Conservation (phyloP, 2,329 filamentous ascomycete genomes). For the Colletotrichum truncatum region DNA sequence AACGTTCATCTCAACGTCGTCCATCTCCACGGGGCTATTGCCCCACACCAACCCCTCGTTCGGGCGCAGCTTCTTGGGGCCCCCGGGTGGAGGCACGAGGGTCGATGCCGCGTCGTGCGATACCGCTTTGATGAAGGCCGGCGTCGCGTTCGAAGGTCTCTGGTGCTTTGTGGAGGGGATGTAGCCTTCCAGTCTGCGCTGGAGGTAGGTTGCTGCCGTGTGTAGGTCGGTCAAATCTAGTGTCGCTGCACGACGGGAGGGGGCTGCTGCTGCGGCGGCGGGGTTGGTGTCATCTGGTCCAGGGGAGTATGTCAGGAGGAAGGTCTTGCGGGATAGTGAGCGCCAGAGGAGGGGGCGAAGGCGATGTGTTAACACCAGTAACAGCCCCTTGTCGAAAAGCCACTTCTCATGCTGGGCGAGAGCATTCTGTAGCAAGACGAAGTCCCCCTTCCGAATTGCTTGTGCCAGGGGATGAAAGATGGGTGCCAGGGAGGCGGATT, state of each 20-base stretch:
- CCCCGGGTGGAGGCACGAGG: constrained; percentile 58
- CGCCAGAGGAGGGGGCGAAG: constrained; percentile 88
- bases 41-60: constrained; percentile 72
- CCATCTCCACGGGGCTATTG: constrained; percentile 65
- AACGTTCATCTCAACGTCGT: constrained; percentile 81
- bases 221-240: constrained; percentile 78
- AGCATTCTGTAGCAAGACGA: constrained; percentile 76
- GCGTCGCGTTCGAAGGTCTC: constrained; percentile 42
- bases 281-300: constrained; percentile 55
- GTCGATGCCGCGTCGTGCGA: constrained; percentile 55
- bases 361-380: constrained; percentile 79
- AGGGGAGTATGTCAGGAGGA: constrained; percentile 80
- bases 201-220: constrained; percentile 69
- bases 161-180: constrained; percentile 48
- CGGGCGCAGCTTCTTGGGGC: constrained; percentile 58
- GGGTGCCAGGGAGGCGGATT: constrained; percentile 69
- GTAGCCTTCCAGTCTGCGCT: constrained; percentile 70
- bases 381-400: constrained; percentile 79
- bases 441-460: constrained; percentile 78
- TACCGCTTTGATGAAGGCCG: constrained; percentile 61
- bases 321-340: constrained; percentile 79
- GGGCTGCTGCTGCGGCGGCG: constrained; percentile 55
- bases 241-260: constrained; percentile 71
- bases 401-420: constrained; percentile 73
- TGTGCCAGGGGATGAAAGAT: constrained; percentile 79